Evolutionary conservation across 768 basidiomycete genomes (phyloP).

Genomic region (Rhodotorula paludigena): DNA sequence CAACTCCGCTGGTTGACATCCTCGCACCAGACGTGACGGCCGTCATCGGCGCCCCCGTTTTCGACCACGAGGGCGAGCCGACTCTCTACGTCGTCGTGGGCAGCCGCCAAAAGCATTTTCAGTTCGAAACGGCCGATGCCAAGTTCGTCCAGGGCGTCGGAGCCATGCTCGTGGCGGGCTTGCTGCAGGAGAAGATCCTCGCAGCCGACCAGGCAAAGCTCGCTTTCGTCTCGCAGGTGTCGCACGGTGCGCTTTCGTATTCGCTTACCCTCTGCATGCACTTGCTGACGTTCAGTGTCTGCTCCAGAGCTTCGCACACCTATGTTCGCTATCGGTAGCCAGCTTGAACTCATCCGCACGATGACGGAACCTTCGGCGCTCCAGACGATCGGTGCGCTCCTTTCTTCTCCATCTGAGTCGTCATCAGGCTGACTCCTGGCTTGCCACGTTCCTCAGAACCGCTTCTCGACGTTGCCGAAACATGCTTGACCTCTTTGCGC

Average conservation of each 20-base stretch:
- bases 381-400: neutral
- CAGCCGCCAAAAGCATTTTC: neutral
- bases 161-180: neutral
- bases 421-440: no score
- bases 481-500: neutral
- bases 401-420: no score
- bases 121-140: neutral
- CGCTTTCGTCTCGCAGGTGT: neutral
- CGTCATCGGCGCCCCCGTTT: neutral
- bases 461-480: slow-evolving; percentile 4
- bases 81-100: neutral
- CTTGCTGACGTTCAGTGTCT: no score
- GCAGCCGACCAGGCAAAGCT: slow-evolving; percentile 5
- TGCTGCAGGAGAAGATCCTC: slow-evolving; percentile 8
- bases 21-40: neutral
- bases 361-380: neutral
- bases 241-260: neutral
- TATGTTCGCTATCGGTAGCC: neutral
- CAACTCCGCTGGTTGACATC: neutral
- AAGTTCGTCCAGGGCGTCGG: neutral
- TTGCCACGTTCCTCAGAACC: neutral
- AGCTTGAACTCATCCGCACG: neutral
- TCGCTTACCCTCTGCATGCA: no score
- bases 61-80: slow-evolving; percentile 17
- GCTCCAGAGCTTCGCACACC: neutral